A percentile compares a stretch with the other conserved stretches of the same genome.
Conservation (phyloP, 1,139 yeast species). For the Kazachstania sp. region DNA sequence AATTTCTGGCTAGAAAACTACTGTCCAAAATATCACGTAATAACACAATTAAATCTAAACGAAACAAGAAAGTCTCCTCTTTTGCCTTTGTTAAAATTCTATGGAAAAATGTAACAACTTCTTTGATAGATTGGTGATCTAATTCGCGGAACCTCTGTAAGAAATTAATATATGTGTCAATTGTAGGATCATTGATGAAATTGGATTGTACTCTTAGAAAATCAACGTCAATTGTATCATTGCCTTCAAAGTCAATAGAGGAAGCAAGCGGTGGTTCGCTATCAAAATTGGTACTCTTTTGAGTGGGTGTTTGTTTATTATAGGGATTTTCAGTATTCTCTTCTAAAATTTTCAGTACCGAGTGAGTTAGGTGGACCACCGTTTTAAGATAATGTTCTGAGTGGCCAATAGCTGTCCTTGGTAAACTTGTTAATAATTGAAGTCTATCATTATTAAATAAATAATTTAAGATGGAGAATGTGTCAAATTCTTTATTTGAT, state of each 20-base stretch:
- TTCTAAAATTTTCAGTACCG: slow-evolving; percentile 60
- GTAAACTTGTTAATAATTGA: slow-evolving; percentile 48
- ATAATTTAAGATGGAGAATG: slow-evolving; percentile 43
- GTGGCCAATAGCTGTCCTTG: slow-evolving; percentile 57
- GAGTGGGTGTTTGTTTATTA: slow-evolving; percentile 23
- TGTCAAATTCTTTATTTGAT: slow-evolving; percentile 29
- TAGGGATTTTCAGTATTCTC: slow-evolving; percentile 54
- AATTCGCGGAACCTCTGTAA: slow-evolving; percentile 53
- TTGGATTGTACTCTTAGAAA: slow-evolving; percentile 41
- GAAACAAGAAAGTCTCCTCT: slow-evolving; percentile 48
- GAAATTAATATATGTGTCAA: slow-evolving; percentile 33
- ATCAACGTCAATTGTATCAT: slow-evolving; percentile 30
- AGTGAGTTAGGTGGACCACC: slow-evolving; percentile 58
- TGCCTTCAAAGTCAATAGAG: too few relatives aligned
- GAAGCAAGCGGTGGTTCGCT: too few relatives aligned
- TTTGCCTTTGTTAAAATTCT: slow-evolving; percentile 60
- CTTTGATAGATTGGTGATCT: slow-evolving; percentile 50
- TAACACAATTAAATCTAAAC: slow-evolving; percentile 66
- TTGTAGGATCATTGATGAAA: slow-evolving; percentile 34
- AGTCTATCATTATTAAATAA: slow-evolving; percentile 61
- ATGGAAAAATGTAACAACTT: slow-evolving; percentile 63
- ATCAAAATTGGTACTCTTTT: too few relatives aligned
- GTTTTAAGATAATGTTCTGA: slow-evolving; percentile 57
- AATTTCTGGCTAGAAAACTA: slow-evolving; percentile 29
- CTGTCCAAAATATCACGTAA: slow-evolving; percentile 41